Evolutionary conservation across 495 filamentous ascomycete genomes (phyloP).

Genomic region (Hypoxylon lenormandii): DNA sequence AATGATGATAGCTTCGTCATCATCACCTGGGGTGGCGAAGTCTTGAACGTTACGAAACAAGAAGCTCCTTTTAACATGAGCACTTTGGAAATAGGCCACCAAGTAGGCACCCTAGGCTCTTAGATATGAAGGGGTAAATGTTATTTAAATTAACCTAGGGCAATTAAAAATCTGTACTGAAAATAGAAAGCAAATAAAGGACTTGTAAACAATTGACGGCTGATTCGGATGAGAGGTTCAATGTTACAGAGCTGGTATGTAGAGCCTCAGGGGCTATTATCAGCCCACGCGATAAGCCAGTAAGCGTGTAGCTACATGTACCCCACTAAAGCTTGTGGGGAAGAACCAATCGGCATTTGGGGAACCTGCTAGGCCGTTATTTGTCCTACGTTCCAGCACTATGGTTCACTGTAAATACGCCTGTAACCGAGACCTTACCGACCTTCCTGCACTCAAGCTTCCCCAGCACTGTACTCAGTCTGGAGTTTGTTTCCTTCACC

Average conservation of each 20-base stretch:
- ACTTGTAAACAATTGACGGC: too few relatives aligned
- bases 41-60: background rate
- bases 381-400: conserved; percentile 30
- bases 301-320: background rate
- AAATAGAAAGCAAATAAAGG: too few relatives aligned
- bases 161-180: too few relatives aligned
- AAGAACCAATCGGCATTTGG: conserved; percentile 30
- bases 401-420: conserved; percentile 26
- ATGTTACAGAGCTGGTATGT: too few relatives aligned
- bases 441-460: conserved; percentile 2
- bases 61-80: background rate
- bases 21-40: background rate
- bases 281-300: too few relatives aligned
- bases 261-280: too few relatives aligned
- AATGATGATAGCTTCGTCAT: conserved; percentile 12
- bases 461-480: background rate
- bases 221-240: too few relatives aligned
- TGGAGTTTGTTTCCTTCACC: background rate
- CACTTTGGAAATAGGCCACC: too few relatives aligned
- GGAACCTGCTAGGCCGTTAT: conserved; percentile 19
- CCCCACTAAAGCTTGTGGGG: conserved; percentile 1
- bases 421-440: background rate
- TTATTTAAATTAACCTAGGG: too few relatives aligned
- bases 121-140: too few relatives aligned
- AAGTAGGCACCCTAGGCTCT: too few relatives aligned